Base-by-base conservation (phyloP, 1,284 basidiomycete species). In the Microbotryomycetes sp. region DNA sequence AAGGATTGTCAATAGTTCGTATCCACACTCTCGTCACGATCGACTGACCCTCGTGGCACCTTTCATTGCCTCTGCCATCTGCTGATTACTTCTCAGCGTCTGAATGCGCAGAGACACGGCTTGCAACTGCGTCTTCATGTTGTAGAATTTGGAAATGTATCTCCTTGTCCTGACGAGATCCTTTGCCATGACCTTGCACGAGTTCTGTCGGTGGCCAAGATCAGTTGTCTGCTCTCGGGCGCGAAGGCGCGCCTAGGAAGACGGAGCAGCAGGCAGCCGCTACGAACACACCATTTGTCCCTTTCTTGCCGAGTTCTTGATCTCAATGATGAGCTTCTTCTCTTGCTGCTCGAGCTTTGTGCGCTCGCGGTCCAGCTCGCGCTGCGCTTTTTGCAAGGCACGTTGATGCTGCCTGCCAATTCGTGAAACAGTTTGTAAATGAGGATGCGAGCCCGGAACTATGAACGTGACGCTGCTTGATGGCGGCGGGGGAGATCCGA, bases 51-150 rank as follows among this genome's bases (percentile, higher is more conserved):
- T 83, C 30, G 93, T 96, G 13, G 96, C 96, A 41, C 96, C 96
- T 71, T 91, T 86, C 96, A 99, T 99, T 1, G 96, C 94, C 60
- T 93, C 90, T 1, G 93, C 93, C 96, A 99, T 98, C 78, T 96
- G 91, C 76, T 98, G 92, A 74, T 97, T 97, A 72, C 89, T 93
- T 67, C 96, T 81, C 60, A 98, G 79, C 5, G 93, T 93, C 77
- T 99, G 96, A 80, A 99, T 96, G 65, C 96, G 83, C 61, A 99
- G 79, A 18, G 88, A 86, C 50, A 99, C 91, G 5, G 94, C 96
- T 76, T 99, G 96, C 1, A 99, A 81, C 74, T 98, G 96, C 1
- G 96, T 98, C 63, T 90, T 84, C 94, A 98, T 98, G 75, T 94
- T 91, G 73, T 97, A 91, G 79, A 98, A 98, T 76, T 97, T 98